Percentiles rank a stretch among this genome's conserved stretches.
phyloP scores from a whole-genome alignment of 306 rosid genomes.

The Begonia loranthoides region DNA sequence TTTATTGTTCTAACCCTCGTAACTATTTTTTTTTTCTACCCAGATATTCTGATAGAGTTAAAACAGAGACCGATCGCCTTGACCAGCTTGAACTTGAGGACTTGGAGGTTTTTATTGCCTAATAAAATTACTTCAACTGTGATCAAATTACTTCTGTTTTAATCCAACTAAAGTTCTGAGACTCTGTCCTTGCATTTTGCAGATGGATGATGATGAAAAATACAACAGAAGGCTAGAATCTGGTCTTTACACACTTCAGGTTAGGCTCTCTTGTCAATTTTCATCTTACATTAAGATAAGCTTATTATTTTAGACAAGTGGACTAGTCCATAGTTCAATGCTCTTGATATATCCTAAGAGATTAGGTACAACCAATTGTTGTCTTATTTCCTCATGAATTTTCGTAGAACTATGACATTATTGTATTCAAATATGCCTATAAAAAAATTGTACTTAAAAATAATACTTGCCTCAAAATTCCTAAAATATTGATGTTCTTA shows the following conservation, averaged over 20 bases:
- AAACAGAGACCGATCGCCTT: constrained; percentile 64
- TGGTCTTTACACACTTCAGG: constrained; percentile 97
- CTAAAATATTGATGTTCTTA: too few relatives aligned
- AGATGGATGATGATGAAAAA: constrained; percentile 94
- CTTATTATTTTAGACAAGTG: too few relatives aligned
- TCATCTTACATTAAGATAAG: neutral
- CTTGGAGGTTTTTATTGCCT: constrained; percentile 44
- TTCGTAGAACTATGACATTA: too few relatives aligned
- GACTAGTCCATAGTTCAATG: too few relatives aligned
- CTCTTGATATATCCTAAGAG: too few relatives aligned
- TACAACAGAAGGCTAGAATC: constrained; percentile 86
- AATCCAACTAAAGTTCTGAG: neutral
- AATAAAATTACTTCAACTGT: too few relatives aligned
- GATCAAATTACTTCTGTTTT: neutral
- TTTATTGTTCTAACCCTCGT: neutral
- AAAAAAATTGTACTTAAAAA: too few relatives aligned
- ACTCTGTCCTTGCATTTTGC: constrained; percentile 11
- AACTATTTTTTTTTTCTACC: neutral
- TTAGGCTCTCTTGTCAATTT: constrained; percentile 16
- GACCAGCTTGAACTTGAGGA: constrained; percentile 59
- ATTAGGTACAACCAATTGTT: too few relatives aligned
- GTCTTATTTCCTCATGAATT: too few relatives aligned
- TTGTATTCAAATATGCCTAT: too few relatives aligned
- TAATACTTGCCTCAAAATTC: too few relatives aligned
- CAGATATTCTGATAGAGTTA: constrained; percentile 86